Evolutionary conservation across 441 rosid species (phyloP), one percentile per base, ranked within the genome.

Genomic region (Viola pubescens): DNA sequence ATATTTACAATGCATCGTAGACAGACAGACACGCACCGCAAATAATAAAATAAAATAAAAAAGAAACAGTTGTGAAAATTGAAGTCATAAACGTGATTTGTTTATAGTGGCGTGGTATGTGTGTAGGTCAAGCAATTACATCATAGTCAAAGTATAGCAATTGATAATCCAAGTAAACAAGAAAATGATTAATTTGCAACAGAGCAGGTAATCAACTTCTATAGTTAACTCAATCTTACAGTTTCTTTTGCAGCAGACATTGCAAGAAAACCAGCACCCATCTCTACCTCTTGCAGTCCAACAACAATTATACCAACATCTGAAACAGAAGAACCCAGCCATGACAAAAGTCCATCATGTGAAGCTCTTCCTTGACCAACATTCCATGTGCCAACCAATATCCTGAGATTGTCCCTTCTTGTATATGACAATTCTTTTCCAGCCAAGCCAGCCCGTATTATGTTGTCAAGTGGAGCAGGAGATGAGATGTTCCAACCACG

Each of bases 201-300:
- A 10, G 16, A 48, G 9, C 42, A 62, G 37, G 41, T 57, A 4
- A 26, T 61, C 42, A 11, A 43, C 6, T 57, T 43, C 38, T 6
- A 7, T 34, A 41, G 43, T 58, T 8, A 67, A 43, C 37, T 63
- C 48, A 19, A 64, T 66, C 98, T 82, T 77, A 94, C 99, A 60
- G 99, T 85, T 85, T 94, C 99, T 80, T 91, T 94, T 45, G 99
- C 99, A 4, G 99, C 99, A 37, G 99, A 94, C 98, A 94, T 91
- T 40, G 99, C 99, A 47, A 94, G 90, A 73, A 94, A 94, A 37
- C 97, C 97, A 9, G 99, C 98, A 12, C 99, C 98, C 99, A 94
- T 94, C 57, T 94, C 99, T 52, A 94, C 97, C 74, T 94, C 99
- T 77, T 94, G 99, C 57, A 90, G 72, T 39, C 99, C 99, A 61